Percentiles rank a stretch among this genome's conserved stretches.
Evolutionary conservation across 495 filamentous ascomycete species (phyloP).

Genomic region (Tuber microsphaerosporum): DNA sequence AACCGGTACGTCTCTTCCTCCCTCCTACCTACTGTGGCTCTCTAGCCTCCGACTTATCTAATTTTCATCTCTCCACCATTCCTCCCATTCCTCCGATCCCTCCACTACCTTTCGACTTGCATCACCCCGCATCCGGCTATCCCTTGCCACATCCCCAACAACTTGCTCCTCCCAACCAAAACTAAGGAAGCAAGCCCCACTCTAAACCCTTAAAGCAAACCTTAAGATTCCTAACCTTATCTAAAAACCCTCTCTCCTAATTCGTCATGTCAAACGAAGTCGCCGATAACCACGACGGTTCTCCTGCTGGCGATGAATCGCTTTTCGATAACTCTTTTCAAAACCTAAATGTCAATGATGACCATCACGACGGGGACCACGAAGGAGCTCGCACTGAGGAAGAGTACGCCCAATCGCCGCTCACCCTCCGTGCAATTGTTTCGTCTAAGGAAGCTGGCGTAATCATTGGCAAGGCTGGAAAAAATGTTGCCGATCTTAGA

Average conservation of each 20-base stretch:
- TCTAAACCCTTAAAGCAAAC: slow-evolving; percentile 22
- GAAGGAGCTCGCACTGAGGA: slow-evolving; percentile 62
- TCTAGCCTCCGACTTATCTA: background rate
- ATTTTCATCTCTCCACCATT: slow-evolving; percentile 4
- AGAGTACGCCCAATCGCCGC: slow-evolving; percentile 81
- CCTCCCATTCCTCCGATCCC: slow-evolving; percentile 5
- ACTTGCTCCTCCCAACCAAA: slow-evolving; percentile 12
- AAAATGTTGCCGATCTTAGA: slow-evolving; percentile 94
- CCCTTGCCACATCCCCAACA: slow-evolving; percentile 1
- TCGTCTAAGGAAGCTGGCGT: slow-evolving; percentile 97
- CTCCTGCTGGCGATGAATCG: slow-evolving; percentile 34
- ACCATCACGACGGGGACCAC: slow-evolving; percentile 37
- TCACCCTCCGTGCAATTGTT: slow-evolving; percentile 94
- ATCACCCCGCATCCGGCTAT: slow-evolving; percentile 4
- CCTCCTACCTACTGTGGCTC: slow-evolving; percentile 14
- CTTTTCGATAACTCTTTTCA: slow-evolving; percentile 41
- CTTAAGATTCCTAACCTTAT: slow-evolving; percentile 2
- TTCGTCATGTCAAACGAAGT: slow-evolving; percentile 39
- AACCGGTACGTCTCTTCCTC: slow-evolving; percentile 12
- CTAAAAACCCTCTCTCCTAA: slow-evolving; percentile 14
- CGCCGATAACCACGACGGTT: slow-evolving; percentile 15
- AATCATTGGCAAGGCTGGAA: slow-evolving; percentile 96
- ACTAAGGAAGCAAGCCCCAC: slow-evolving; percentile 8
- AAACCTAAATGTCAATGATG: slow-evolving; percentile 39
- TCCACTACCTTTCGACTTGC: slow-evolving; percentile 24